phyloP scores from a whole-genome alignment of 495 filamentous ascomycete genomes.

The Aspergillus cristatus region DNA sequence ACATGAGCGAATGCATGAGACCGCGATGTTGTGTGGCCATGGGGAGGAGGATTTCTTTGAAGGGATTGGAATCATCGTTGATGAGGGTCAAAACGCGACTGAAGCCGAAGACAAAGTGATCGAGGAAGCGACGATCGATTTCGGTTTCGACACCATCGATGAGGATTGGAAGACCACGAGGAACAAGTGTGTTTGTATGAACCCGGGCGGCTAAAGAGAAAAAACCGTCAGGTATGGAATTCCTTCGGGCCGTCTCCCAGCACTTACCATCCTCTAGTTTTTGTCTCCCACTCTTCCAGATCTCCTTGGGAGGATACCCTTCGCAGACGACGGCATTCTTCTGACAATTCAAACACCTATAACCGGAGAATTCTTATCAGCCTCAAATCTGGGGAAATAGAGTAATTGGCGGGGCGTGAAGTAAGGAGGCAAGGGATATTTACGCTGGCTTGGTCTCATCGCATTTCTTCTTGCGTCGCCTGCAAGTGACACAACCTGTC shows the following conservation, averaged over 20 bases:
- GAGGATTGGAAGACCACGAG: slow-evolving; percentile 63
- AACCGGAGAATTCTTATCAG: slow-evolving; percentile 3
- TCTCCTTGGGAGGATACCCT: slow-evolving; percentile 80
- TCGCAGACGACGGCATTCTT: slow-evolving; percentile 92
- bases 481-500: slow-evolving; percentile 88
- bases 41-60: slow-evolving; percentile 78
- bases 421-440: slow-evolving; percentile 4
- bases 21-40: slow-evolving; percentile 77
- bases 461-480: slow-evolving; percentile 93
- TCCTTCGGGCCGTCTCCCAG: too few relatives aligned
- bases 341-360: slow-evolving; percentile 73
- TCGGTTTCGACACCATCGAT: slow-evolving; percentile 82
- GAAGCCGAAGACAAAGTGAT: slow-evolving; percentile 76
- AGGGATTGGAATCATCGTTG: slow-evolving; percentile 78
- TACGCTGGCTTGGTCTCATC: slow-evolving; percentile 84
- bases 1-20: slow-evolving; percentile 88
- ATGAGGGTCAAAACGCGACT: slow-evolving; percentile 76
- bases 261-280: slow-evolving; percentile 62
- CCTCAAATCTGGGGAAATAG: background rate
- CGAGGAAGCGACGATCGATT: slow-evolving; percentile 73
- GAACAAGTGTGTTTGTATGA: slow-evolving; percentile 27
- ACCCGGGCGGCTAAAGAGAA: slow-evolving; percentile 20
- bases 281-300: slow-evolving; percentile 80
- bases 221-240: slow-evolving; percentile 1
- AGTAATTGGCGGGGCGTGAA: background rate